phyloP scores from a whole-genome alignment of 169 alveolate species.

The Eimeria acervulina region DNA sequence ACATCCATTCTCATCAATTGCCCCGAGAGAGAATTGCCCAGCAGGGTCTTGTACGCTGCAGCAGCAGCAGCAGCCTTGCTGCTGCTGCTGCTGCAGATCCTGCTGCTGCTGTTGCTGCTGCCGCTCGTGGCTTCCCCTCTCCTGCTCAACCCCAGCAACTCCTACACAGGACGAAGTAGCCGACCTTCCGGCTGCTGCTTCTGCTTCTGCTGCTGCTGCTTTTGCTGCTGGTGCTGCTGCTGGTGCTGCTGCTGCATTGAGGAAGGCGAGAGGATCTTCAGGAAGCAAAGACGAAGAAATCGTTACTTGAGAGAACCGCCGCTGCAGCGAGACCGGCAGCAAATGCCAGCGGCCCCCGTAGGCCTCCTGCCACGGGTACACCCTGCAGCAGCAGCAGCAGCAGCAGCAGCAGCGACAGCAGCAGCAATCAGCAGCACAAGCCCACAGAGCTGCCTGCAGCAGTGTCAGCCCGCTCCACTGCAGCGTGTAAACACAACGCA shows the following conservation, averaged over 20 bases:
- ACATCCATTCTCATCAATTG: neutral
- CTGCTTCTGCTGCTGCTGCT: neutral
- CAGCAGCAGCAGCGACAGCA: neutral
- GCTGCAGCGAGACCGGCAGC: constrained; percentile 39
- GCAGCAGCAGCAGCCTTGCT: constrained; percentile 24
- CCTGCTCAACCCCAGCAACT: neutral
- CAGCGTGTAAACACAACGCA: neutral
- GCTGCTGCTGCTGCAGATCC: neutral
- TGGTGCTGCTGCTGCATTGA: neutral
- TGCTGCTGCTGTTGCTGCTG: constrained; percentile 6
- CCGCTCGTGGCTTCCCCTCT: neutral
- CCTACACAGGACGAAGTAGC: neutral
- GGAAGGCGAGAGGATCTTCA: constrained; percentile 22
- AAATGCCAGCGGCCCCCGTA: constrained; percentile 37
- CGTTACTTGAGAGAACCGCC: constrained; percentile 25
- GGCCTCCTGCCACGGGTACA: constrained; percentile 39
- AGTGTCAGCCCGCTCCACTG: too few species aligned
- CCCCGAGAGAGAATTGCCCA: constrained; percentile 16
- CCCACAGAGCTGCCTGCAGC: too few species aligned
- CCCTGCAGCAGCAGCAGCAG: constrained; percentile 38
- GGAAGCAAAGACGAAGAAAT: neutral
- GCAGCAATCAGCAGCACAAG: neutral
- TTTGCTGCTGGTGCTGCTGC: neutral
- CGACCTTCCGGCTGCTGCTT: neutral
- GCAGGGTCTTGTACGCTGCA: constrained; percentile 49